These are phyloP conservation scores for Aspergillus latus DNA, from an alignment of 2,329 filamentous ascomycete species.

Conservation along the genomic window DNA sequence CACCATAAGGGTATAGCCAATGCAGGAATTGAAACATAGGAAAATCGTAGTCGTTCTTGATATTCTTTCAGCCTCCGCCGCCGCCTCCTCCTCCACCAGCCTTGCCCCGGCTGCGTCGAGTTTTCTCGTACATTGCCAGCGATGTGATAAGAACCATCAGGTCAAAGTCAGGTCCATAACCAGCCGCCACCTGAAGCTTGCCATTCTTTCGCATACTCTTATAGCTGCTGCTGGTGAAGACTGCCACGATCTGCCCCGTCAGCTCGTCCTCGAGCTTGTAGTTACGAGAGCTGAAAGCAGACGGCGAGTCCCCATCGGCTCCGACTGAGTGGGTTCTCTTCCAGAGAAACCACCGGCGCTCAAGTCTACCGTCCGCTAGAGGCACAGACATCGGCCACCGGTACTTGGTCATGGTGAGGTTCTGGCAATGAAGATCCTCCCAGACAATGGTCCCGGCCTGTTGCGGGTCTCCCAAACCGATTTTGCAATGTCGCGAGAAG, in stretches of 20 bases:
- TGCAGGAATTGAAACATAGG: background rate
- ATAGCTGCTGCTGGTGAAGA: constrained; percentile 31
- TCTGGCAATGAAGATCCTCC: constrained; percentile 32
- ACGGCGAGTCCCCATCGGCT: constrained; percentile 25
- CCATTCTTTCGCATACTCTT: constrained; percentile 33
- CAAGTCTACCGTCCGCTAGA: constrained; percentile 5
- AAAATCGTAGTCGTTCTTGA: background rate
- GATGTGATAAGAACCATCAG: constrained; percentile 31
- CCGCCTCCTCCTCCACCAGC: constrained; percentile 15
- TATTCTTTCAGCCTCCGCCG: constrained; percentile 6
- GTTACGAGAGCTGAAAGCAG: constrained; percentile 25
- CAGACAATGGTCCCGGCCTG: constrained; percentile 26
- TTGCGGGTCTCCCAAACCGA: constrained; percentile 34
- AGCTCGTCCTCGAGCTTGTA: constrained; percentile 37
- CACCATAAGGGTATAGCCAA: background rate
- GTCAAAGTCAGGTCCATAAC: constrained; percentile 31
- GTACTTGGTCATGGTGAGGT: constrained; percentile 26
- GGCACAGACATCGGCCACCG: constrained; percentile 29
- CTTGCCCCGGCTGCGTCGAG: constrained; percentile 19
- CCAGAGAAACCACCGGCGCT: constrained; percentile 33
- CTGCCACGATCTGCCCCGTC: constrained; percentile 29
- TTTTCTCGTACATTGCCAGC: constrained; percentile 28
- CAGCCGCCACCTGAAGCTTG: constrained; percentile 30
- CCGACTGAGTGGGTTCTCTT: constrained; percentile 34
- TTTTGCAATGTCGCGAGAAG: constrained; percentile 33